Evolutionary conservation across 2,329 filamentous ascomycete species (phyloP), one percentile per base, ranked within the genome.

Genomic region (Apiospora phragmitis): DNA sequence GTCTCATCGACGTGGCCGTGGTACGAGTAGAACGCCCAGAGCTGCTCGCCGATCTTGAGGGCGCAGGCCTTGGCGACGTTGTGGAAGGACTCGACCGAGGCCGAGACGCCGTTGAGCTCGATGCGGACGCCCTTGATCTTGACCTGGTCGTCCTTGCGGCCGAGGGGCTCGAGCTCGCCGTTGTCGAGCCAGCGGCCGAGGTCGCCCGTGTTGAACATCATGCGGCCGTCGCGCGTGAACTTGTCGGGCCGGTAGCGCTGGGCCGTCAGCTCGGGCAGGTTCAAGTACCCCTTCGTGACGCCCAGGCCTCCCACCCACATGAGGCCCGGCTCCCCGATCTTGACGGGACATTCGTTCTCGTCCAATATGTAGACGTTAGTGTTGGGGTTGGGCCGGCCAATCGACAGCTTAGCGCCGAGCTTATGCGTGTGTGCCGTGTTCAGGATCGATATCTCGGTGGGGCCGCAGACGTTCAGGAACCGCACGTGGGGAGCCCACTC

Each of bases 91-190:
- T 67, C 65, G 41, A 67, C 65, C 42, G 65, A 43, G 21, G 65
- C 65, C 16, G 65, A 67, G 11, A 67, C 65, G 16, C 65, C 85
- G 14, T 81, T 84, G 69, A 83, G 77, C 77, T 82, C 87, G 73
- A 84, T 78, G 72, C 84, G 73, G 67, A 80, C 85, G 62, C 87
- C 87, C 38, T 83, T 80, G 26, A 87, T 76, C 74, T 87, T 87
- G 66, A 86, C 80, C 74, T 86, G 85, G 1, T 80, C 81, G 74
- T 86, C 85, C 70, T 83, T 83, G 65, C 85, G 80, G 67, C 85
- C 85, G 65, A 84, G 69, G 65, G 77, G 80, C 6, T 76, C 66
- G 24, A 82, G 73, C 51, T 55, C 68, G 18, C 78, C 76, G 68
- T 79, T 74, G 9, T 71, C 70, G 49, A 76, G 68, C 32, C 79